These are phyloP conservation scores for Clonostachys byssicola DNA, from an alignment of 2,329 filamentous ascomycete genomes.

Conservation along the genomic window DNA sequence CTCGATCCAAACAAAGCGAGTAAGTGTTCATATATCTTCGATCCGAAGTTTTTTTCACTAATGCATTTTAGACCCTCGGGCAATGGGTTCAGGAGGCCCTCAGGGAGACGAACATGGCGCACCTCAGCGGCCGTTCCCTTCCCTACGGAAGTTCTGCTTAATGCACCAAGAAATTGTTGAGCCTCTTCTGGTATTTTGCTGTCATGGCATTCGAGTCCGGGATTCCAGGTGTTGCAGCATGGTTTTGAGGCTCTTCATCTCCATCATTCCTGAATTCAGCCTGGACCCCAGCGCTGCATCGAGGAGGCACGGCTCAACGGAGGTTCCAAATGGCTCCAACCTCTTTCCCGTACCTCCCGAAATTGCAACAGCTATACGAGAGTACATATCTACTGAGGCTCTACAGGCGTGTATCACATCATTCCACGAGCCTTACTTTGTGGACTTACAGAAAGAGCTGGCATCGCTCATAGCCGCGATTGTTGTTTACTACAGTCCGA, in stretches of 20 bases:
- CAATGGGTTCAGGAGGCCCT: constrained; percentile 8
- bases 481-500: constrained; percentile 67
- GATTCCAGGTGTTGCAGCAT: constrained; percentile 86
- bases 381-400: constrained; percentile 86
- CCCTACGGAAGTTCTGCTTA: constrained; percentile 79
- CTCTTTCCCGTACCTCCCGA: constrained; percentile 43
- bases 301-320: constrained; percentile 11
- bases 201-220: constrained; percentile 82
- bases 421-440: constrained; percentile 93
- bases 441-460: constrained; percentile 90
- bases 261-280: constrained; percentile 79
- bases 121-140: constrained; percentile 37
- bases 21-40: constrained; percentile 28
- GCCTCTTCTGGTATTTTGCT: constrained; percentile 86
- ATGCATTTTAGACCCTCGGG: constrained; percentile 19
- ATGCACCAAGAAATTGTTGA: constrained; percentile 75
- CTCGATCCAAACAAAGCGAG: constrained; percentile 70
- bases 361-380: constrained; percentile 67
- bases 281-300: constrained; percentile 24
- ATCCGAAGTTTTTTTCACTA: not conserved
- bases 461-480: constrained; percentile 85
- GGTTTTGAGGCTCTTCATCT: constrained; percentile 81
- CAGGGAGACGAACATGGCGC: constrained; percentile 10
- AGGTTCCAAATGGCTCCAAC: constrained; percentile 19
- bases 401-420: constrained; percentile 86